Percentiles rank a stretch among this genome's conserved stretches.
Evolutionary conservation across 2,329 filamentous ascomycete genomes (phyloP).

Genomic region (Metarhizium album): DNA sequence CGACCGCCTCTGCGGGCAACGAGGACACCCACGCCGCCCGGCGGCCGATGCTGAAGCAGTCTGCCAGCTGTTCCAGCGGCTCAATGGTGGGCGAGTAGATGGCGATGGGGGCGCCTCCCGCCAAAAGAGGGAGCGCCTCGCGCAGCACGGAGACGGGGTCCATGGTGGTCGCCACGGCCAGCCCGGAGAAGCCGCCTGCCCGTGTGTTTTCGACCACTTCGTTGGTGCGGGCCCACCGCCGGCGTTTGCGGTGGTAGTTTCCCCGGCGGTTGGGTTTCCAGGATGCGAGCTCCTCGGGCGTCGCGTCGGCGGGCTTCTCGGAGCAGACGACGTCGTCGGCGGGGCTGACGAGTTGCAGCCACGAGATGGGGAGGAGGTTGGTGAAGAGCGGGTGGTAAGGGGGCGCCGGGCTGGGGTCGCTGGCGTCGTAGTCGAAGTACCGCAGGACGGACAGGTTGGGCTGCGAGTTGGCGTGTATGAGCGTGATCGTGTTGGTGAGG

Average conservation of each 20-base stretch:
- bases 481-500: slow-evolving; percentile 63
- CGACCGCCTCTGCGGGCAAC: slow-evolving; percentile 35
- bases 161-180: slow-evolving; percentile 75
- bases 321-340: slow-evolving; percentile 63
- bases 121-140: slow-evolving; percentile 66
- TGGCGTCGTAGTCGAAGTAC: slow-evolving; percentile 77
- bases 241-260: slow-evolving; percentile 79
- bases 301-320: slow-evolving; percentile 48
- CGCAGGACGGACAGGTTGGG: slow-evolving; percentile 80
- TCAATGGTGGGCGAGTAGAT: slow-evolving; percentile 78
- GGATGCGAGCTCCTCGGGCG: slow-evolving; percentile 49
- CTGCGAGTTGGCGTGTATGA: slow-evolving; percentile 73
- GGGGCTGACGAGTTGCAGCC: slow-evolving; percentile 82
- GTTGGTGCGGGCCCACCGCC: slow-evolving; percentile 65
- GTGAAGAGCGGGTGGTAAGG: slow-evolving; percentile 69
- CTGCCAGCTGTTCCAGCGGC: slow-evolving; percentile 63
- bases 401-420: slow-evolving; percentile 45
- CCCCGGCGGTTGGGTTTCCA: slow-evolving; percentile 78
- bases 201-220: slow-evolving; percentile 65
- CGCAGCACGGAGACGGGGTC: slow-evolving; percentile 67
- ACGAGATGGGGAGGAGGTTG: slow-evolving; percentile 75
- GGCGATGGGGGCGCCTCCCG: slow-evolving; percentile 73
- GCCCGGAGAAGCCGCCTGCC: slow-evolving; percentile 68
- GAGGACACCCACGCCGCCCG: slow-evolving; percentile 61
- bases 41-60: slow-evolving; percentile 73